phyloP scores from a whole-genome alignment of 345 rosid species.

The Excoecaria agallocha region DNA sequence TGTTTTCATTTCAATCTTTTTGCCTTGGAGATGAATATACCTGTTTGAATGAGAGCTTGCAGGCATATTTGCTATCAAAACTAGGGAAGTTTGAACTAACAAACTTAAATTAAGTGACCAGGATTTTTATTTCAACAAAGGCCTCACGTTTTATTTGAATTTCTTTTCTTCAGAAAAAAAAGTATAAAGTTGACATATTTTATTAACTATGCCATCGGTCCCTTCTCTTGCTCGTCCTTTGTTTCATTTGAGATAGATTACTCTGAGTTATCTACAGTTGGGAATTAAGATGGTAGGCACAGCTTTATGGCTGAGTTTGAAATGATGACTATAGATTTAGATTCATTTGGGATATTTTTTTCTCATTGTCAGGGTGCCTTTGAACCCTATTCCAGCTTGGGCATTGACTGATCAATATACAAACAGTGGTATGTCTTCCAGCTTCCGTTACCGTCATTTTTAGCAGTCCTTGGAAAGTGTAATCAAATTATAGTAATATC shows the following conservation, averaged over 20 bases:
- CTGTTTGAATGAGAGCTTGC: not conserved
- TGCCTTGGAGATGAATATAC: not conserved
- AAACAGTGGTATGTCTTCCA: slow-evolving; percentile 4
- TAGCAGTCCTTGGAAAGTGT: not conserved
- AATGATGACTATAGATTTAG: slow-evolving; percentile 21
- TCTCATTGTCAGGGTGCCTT: slow-evolving; percentile 60
- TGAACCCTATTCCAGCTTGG: slow-evolving; percentile 78
- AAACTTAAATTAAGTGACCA: not conserved
- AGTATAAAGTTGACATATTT: not conserved
- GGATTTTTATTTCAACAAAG: not conserved
- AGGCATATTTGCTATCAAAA: not conserved
- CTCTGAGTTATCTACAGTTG: not conserved
- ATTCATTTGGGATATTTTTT: slow-evolving; percentile 23
- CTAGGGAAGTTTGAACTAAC: not conserved
- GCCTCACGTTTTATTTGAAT: not conserved
- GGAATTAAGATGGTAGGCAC: slow-evolving; percentile 2
- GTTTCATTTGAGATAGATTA: not conserved
- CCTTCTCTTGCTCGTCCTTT: not conserved
- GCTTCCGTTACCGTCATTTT: not conserved
- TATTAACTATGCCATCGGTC: not conserved
- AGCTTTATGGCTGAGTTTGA: not conserved
- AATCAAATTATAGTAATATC: not conserved
- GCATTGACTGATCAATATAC: slow-evolving; percentile 57
- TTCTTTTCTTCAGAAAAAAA: not conserved
- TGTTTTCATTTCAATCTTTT: not conserved